Base-by-base conservation (phyloP, 106 monocot species). In the Allium sativum region DNA sequence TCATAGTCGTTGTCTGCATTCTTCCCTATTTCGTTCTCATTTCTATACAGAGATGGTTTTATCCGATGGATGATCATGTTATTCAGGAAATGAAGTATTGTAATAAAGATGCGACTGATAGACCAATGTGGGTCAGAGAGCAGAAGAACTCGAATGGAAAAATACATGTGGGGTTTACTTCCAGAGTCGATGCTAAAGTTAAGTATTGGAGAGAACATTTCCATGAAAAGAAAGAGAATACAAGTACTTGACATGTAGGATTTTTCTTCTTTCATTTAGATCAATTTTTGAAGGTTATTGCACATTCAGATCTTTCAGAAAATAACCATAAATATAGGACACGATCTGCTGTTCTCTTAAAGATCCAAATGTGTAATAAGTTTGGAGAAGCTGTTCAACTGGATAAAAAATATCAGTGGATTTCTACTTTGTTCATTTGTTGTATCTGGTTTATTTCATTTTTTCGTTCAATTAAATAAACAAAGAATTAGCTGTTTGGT, bases 131-230 rank as follows among this genome's bases (percentile, higher is more conserved):
- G 63, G 20, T 22, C 11, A 64, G 63, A 21, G 63, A 64, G 63
- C 63, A 48, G 63, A 47, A 47, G 18, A 48, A 48, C 22, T 64
- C 63, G 13, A 17, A 22, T 10, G 16, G 22, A 13, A 64, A 12
- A 21, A 64, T 48, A 48, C 63, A 64, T 45, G 12, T 64, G 9
- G 63, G 63, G 18, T 48, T 64, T 14, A 22, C 63, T 48, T 12
- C 63, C 9, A 64, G 63, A 48, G 58, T 58, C 48, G 68, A 68
- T 15, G 68, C 70, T 40, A 82, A 59, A 53, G 73, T 82, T 57
- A 70, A 71, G 70, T 70, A 78, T 16, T 16, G 76, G 43, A 82
- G 31, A 41, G 60, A 59, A 19, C 75, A 65, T 59, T 51, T 77
- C 55, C 81, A 82, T 10, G 65, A 44, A 70, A 77, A 77, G 48